Base-by-base conservation (phyloP, 2,329 filamentous ascomycete species). In the Fusarium nygamai region DNA sequence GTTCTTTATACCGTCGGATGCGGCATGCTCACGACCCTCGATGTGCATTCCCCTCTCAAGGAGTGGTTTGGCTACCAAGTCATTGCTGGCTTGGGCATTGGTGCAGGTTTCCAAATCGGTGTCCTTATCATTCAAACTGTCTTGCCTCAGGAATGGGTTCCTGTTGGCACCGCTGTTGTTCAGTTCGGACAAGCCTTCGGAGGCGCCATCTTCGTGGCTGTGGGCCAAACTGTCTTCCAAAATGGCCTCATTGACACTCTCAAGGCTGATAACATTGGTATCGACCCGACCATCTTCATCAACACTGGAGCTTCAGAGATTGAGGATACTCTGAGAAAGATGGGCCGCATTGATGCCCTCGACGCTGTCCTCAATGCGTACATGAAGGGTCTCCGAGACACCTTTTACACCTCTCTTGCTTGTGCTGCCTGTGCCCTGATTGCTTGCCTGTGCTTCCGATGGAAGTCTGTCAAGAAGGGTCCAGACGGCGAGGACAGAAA, bases 161-260 rank as follows among this genome's bases (percentile, higher is more conserved):
- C 88, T 2, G 83, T 88, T 3, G 88, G 82, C 34, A 88, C 86
- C 10, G 86, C 87, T 11, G 86, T 83, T 58, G 84, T 89, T 3
- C 85, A 87, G 41, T 92, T 93, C 82, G 90, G 90, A 82, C 90
- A 93, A 78, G 86, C 86, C 4, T 85, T 94, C 8, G 91, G 91
- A 46, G 91, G 91, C 8, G 90, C 92, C 5, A 82, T 94, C 31
- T 89, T 90, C 73, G 88, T 94, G 54, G 88, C 89, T 11, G 88
- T 92, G 16, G 88, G 89, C 0, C 90, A 94, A 79, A 89, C 91
- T 27, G 86, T 93, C 51, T 93, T 94, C 83, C 88, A 90, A 71
- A 92, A 93, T 76, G 89, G 87, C 1, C 83, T 94, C 24, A 83
- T 90, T 51, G 80, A 85, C 8, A 84, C 88, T 41, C 83, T 94